Base-by-base conservation (phyloP, 2,329 filamentous ascomycete genomes). In the Ophiostoma fasciatum region DNA sequence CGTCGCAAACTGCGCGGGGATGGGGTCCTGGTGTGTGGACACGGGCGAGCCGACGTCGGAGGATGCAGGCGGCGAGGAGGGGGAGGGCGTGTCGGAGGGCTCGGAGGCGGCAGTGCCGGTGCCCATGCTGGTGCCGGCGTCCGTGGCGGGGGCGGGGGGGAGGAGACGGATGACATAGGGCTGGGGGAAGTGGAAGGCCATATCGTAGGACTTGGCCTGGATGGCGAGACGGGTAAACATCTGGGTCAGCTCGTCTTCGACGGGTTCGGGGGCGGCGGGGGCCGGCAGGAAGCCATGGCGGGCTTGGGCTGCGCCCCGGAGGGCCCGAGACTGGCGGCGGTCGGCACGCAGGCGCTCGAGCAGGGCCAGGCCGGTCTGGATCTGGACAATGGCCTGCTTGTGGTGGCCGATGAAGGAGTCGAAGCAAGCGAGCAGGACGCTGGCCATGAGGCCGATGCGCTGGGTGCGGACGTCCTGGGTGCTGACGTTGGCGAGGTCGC, bases 321-420 rank as follows among this genome's bases (percentile, higher is more conserved):
- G n/a, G 1, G 11, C 21, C 7, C 11, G 17, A 17, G 60, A 51
- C 22, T 46, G 51, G 31, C 59, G 55, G 25, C 62, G 58, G 39
- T 68, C 61, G 8, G 54, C 57, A 7, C 66, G 62, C 14, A 74
- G 53, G 28, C 62, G 61, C 35, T 75, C 67, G 13, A 77, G 51
- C 3, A 77, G 51, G 5, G 57, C 51, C 17, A 78, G 56, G 1
- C 73, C 73, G 6, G 55, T 64, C 47, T 76, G 72, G 28, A 78
- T 75, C 47, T 77, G 73, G 12, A 53, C 47, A 33, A 78, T 76
- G 28, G 72, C 72, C 43, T 71, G 68, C 44, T 61, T 66, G 48
- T 77, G 72, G 41, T 77, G 66, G 14, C 73, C 73, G 21, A 74
- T 68, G 46, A 78, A 77, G 1, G 71, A 76, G 51, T 80, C 74